Conservation (phyloP, 179 eudicot species). For the Patellifolia procumbens region DNA sequence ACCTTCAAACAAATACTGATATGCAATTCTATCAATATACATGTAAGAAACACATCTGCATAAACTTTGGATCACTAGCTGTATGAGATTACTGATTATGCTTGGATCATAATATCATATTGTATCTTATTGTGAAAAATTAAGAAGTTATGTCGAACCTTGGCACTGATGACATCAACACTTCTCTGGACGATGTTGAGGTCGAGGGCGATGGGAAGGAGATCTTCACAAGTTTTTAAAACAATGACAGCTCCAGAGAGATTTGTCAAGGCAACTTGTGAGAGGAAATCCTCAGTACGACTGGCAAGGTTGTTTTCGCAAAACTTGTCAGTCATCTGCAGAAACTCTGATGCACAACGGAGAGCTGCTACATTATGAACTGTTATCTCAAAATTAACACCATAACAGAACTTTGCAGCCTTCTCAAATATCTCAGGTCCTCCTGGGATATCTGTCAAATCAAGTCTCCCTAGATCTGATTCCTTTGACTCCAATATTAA, state of each 20-base stretch:
- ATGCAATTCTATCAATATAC: too few species aligned
- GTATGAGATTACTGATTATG: too few species aligned
- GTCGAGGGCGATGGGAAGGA: slow-evolving; percentile 66
- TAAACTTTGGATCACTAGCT: too few species aligned
- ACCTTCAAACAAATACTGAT: too few species aligned
- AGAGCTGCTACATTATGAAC: slow-evolving; percentile 87
- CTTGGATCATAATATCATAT: too few species aligned
- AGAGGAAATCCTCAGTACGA: slow-evolving; percentile 83
- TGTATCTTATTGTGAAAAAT: too few species aligned
- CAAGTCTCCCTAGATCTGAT: slow-evolving; percentile 51
- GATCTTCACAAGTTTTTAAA: slow-evolving; percentile 67
- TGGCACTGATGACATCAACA: slow-evolving; percentile 58
- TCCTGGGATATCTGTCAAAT: slow-evolving; percentile 83
- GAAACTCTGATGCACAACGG: slow-evolving; percentile 85
- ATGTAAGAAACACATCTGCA: too few species aligned
- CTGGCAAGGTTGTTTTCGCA: slow-evolving; percentile 71
- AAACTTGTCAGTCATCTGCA: slow-evolving; percentile 79
- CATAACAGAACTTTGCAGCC: slow-evolving; percentile 92
- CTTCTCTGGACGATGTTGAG: slow-evolving; percentile 65
- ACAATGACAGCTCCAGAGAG: slow-evolving; percentile 76
- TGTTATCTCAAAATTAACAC: slow-evolving; percentile 90
- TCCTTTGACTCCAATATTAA: slow-evolving; percentile 68
- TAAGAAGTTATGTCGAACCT: slow-evolving; percentile 45
- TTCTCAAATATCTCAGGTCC: slow-evolving; percentile 86
- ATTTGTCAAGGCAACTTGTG: slow-evolving; percentile 72